Evolutionary conservation across 1,284 basidiomycete genomes (phyloP), one percentile per base, ranked within the genome.

Genomic region (Fomitopsis palustris): DNA sequence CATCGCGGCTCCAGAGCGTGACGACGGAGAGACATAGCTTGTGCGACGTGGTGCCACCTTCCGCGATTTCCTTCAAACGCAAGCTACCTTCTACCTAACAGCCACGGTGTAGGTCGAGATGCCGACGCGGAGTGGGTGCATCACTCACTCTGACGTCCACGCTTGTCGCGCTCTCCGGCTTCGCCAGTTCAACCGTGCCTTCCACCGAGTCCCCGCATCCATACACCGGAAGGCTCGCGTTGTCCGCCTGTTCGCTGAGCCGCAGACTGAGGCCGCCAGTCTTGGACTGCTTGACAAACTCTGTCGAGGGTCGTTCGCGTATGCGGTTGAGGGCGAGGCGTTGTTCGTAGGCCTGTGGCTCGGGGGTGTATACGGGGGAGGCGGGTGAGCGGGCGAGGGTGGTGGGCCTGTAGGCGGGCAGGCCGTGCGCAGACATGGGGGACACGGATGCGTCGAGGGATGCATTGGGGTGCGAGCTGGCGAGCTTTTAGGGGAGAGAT

Each of bases 231-330:
- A 85, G 63, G 7, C 68, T 65, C 7, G 69, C 74, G 47, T 78
- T 76, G 37, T 79, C 74, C 51, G 82, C 78, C 66, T 88, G 88
- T 7, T 77, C 78, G 31, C 63, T 70, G 49, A 90, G 72, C 25
- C 79, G 76, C 38, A 90, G 74, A 57, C 75, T 75, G 35, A 82
- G 70, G 37, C 77, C 78, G 4, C 85, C 83, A 53, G 73, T 77
- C 66, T 78, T 86, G 5, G 83, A 81, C 59, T 82, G 80, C 70
- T 90, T 90, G 55, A 84, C 75, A 64, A 86, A 87, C 57, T 78
- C 77, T 9, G 79, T 79, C 10, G 77, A 75, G 31, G 81, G 72
- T 16, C 75, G 71, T 14, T 73, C 61, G 8, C 58, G 53, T 12
- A 65, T 73, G 39, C 74, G 65, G 31, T 78, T 77, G 38, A 78